Base-by-base conservation (phyloP, 345 rosid genomes). In the Populus deltoides region DNA sequence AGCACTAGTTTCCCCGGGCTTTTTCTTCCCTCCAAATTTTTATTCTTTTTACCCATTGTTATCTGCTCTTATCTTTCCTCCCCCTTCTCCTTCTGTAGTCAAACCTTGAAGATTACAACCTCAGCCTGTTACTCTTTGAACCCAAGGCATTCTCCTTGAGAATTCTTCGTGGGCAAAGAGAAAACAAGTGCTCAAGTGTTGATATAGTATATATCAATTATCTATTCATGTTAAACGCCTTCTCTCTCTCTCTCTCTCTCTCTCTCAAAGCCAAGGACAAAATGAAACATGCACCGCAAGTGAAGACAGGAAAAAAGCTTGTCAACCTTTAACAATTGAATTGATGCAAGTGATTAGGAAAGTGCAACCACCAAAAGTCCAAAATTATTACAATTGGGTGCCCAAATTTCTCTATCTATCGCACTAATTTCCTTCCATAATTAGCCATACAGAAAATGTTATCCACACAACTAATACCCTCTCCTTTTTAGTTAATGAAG, bases 111-210 rank as follows among this genome's bases (percentile, higher is more conserved):
- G 74, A 70, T 80, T 74, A 88, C 89, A 88, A 88, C 92, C 92
- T 85, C 91, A 86, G 86, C 89, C 57, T 85, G 90, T 86, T 75
- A 16, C 86, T 88, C 90, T 77, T 73, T 43, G 75, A 80, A 81
- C 82, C 82, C 81, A 53, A 1, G 31, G 33, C 53, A 86, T 85
- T 85, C 83, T 86, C 68, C 31, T 39, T 11, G 47, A 73, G 90
- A 85, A 82, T 85, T 41, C 88, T 74, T 83, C 67, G 45, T 75
- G 84, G 79, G 83, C 59, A 71, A 68, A 75, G 86, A 75, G 86
- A 78, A 76, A 77, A 31, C 69, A 66, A 66, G 69, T 27, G 39
- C 39, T 29, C 38, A 16, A 66, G 69, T 66, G 69, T 66, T 66
- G 69, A 66, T 31, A 66, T 66, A 16, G 20, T 68, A 38, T 25